Evolutionary conservation across 192 early-diverging fungal genomes (phyloP).

Genomic region (Coemansia sp.): DNA sequence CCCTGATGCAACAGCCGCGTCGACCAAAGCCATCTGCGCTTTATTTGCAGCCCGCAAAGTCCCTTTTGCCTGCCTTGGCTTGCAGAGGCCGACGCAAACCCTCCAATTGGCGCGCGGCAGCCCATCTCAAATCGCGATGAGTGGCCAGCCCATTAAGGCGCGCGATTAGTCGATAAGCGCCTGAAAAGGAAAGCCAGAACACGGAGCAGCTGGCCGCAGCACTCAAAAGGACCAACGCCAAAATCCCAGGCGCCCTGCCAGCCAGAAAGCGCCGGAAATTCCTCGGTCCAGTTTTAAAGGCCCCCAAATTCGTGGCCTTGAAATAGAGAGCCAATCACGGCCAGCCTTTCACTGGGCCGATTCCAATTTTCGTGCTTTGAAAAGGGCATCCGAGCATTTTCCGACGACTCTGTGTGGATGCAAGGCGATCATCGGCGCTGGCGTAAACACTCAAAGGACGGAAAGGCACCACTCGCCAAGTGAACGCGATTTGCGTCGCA

Average conservation of each 20-base stretch:
- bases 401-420: not conserved
- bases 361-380: not conserved
- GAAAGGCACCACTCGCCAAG: not conserved
- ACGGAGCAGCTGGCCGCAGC: too few relatives aligned
- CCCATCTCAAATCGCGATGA: not conserved
- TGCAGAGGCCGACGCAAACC: not conserved
- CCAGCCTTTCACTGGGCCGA: not conserved
- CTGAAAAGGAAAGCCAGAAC: not conserved
- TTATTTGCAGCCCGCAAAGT: not conserved
- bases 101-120: not conserved
- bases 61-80: not conserved
- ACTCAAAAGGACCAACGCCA: too few relatives aligned
- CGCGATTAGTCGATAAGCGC: not conserved
- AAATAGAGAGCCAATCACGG: not conserved
- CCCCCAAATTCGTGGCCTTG: not conserved
- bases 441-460: not conserved
- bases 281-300: not conserved
- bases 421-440: not conserved
- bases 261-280: not conserved
- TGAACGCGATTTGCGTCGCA: constrained; percentile 1
- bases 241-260: too few relatives aligned
- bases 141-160: not conserved
- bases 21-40: too few relatives aligned
- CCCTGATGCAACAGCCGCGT: too few relatives aligned
- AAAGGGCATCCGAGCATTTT: not conserved